Percentiles rank a stretch among this genome's conserved stretches.
Conservation (phyloP, 164 flowering plant species). For the Macadamia tetraphylla region DNA sequence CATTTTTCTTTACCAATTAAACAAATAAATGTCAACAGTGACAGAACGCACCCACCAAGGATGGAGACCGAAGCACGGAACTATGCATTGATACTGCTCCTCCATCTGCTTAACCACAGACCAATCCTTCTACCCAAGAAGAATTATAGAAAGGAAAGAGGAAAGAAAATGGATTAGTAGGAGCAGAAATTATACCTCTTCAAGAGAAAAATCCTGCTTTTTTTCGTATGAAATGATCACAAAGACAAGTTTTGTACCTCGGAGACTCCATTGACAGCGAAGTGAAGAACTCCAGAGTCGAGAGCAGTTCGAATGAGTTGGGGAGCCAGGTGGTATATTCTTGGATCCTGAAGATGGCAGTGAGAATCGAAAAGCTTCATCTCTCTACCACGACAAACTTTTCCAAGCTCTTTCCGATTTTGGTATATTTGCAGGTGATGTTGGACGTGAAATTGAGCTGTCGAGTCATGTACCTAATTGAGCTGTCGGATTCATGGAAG, state of each 20-base stretch:
- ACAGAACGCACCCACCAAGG: slow-evolving; percentile 46
- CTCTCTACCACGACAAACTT: neutral
- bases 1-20: too few relatives aligned
- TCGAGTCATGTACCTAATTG: too few relatives aligned
- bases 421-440: too few relatives aligned
- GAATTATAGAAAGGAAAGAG: too few relatives aligned
- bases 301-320: slow-evolving; percentile 48
- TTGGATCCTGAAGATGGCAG: slow-evolving; percentile 91
- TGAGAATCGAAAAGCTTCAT: slow-evolving; percentile 82
- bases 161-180: too few relatives aligned
- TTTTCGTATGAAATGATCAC: too few relatives aligned
- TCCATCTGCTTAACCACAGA: slow-evolving; percentile 69
- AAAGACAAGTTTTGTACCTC: slow-evolving; percentile 28
- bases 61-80: slow-evolving; percentile 91
- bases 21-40: neutral
- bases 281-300: slow-evolving; percentile 50
- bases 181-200: too few relatives aligned
- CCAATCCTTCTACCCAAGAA: slow-evolving; percentile 62
- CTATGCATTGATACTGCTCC: slow-evolving; percentile 45
- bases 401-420: too few relatives aligned
- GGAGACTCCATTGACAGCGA: slow-evolving; percentile 86
- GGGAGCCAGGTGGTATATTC: slow-evolving; percentile 46
- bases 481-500: too few relatives aligned
- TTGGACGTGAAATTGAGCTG: too few relatives aligned
- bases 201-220: too few relatives aligned